Conservation (phyloP, 139 green algal genomes). For the Chlamydomonas applanata region DNA sequence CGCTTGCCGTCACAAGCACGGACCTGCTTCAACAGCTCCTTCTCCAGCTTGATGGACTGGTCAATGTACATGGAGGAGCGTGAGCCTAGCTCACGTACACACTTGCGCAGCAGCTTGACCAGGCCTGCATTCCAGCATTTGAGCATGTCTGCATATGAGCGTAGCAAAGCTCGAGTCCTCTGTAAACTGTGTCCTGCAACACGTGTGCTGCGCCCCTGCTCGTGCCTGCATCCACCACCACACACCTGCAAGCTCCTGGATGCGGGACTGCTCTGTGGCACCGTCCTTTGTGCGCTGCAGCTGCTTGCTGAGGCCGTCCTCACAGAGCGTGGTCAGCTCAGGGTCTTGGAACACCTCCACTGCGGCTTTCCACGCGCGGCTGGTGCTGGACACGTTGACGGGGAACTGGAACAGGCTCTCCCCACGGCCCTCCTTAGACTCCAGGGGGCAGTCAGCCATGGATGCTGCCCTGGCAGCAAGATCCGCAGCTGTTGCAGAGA, state of each 20-base stretch:
- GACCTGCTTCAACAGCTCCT: conserved; percentile 49
- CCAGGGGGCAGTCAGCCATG: conserved; percentile 9
- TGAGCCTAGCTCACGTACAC: conserved; percentile 57
- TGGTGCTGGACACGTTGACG: neutral
- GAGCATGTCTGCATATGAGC: too few species aligned
- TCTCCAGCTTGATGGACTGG: conserved; percentile 54
- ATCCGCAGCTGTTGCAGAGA: conserved; percentile 9
- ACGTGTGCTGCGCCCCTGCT: too few species aligned
- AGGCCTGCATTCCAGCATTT: conserved; percentile 50
- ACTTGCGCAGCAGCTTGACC: conserved; percentile 73
- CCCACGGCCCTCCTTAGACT: neutral
- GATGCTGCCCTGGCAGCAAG: conserved; percentile 1
- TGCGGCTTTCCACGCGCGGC: conserved; percentile 33
- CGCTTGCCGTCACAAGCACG: too few species aligned
- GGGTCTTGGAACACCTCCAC: conserved; percentile 63
- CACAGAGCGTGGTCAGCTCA: conserved; percentile 46
- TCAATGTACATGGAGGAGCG: conserved; percentile 56
- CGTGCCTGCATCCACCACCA: neutral
- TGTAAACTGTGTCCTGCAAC: too few species aligned
- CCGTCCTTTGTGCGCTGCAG: conserved; percentile 80
- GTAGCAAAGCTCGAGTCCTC: too few species aligned
- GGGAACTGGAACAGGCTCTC: conserved; percentile 19
- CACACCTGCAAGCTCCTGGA: conserved; percentile 75
- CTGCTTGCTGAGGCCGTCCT: conserved; percentile 64
- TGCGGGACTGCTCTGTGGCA: conserved; percentile 73